These are phyloP conservation scores for Leccinellum rugosiceps DNA, from an alignment of 768 basidiomycete species.

Conservation along the genomic window DNA sequence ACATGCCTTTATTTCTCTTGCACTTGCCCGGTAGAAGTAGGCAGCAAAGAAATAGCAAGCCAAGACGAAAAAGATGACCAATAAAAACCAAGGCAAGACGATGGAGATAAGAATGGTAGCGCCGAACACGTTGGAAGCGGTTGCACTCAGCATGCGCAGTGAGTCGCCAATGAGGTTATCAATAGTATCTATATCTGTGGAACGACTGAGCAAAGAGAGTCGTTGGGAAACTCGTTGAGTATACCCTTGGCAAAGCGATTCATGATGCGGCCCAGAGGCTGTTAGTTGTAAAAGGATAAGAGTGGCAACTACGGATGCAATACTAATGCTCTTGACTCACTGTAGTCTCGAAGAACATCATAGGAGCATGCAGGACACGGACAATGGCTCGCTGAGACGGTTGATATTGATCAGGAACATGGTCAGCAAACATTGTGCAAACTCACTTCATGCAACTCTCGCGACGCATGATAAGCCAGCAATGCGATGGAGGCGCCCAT, in stretches of 20 bases:
- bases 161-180: constrained; percentile 77
- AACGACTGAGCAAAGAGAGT: neutral
- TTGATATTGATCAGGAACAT: neutral
- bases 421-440: neutral
- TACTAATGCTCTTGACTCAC: constrained; percentile 32
- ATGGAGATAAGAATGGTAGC: constrained; percentile 78
- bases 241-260: constrained; percentile 84
- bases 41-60: constrained; percentile 71
- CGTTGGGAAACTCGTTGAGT: neutral
- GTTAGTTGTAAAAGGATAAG: constrained; percentile 10
- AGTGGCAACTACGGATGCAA: neutral
- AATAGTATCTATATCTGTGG: constrained; percentile 68
- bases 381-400: constrained; percentile 50
- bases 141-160: constrained; percentile 66
- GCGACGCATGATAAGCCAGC: constrained; percentile 77
- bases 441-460: constrained; percentile 56
- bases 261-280: constrained; percentile 85
- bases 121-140: constrained; percentile 63
- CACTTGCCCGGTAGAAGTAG: constrained; percentile 79
- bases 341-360: constrained; percentile 88
- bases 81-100: constrained; percentile 80
- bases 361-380: constrained; percentile 79
- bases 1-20: constrained; percentile 77
- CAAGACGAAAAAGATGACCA: constrained; percentile 60
- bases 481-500: constrained; percentile 64